Conservation (phyloP, 495 filamentous ascomycete species). For the Aspergillus avenaceus region DNA sequence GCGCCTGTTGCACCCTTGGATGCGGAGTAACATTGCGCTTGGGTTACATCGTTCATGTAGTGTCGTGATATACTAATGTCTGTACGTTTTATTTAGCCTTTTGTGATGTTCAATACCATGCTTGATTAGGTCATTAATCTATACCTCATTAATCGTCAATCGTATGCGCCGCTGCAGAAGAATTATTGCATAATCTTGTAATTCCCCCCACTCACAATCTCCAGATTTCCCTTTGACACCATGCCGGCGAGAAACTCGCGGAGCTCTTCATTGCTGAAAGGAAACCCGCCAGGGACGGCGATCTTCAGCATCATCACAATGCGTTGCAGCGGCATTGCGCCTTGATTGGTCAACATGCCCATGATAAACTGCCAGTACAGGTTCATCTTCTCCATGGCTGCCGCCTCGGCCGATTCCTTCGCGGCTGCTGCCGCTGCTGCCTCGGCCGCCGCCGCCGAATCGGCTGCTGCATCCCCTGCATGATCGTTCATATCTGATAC, state of each 20-base stretch:
- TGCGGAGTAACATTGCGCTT: slow-evolving; percentile 54
- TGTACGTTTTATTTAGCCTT: neutral
- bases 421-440: slow-evolving; percentile 45
- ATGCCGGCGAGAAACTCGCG: slow-evolving; percentile 72
- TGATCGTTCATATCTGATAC: slow-evolving; percentile 28
- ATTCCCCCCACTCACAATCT: slow-evolving; percentile 65
- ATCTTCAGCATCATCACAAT: slow-evolving; percentile 94
- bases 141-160: slow-evolving; percentile 6
- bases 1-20: slow-evolving; percentile 63
- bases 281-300: slow-evolving; percentile 79
- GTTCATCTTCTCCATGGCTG: slow-evolving; percentile 70
- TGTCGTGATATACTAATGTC: slow-evolving; percentile 2
- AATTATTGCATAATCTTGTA: slow-evolving; percentile 51
- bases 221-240: slow-evolving; percentile 65
- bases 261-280: slow-evolving; percentile 73
- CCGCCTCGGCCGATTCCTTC: slow-evolving; percentile 41
- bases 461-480: slow-evolving; percentile 25
- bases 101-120: slow-evolving; percentile 2
- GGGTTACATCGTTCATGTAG: neutral
- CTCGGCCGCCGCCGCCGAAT: slow-evolving; percentile 46
- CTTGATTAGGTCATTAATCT: neutral
- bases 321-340: slow-evolving; percentile 70
- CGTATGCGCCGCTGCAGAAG: neutral
- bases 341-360: slow-evolving; percentile 91
- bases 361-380: slow-evolving; percentile 89